phyloP scores from a whole-genome alignment of 768 basidiomycete species.

The Lactifluus echinatus region DNA sequence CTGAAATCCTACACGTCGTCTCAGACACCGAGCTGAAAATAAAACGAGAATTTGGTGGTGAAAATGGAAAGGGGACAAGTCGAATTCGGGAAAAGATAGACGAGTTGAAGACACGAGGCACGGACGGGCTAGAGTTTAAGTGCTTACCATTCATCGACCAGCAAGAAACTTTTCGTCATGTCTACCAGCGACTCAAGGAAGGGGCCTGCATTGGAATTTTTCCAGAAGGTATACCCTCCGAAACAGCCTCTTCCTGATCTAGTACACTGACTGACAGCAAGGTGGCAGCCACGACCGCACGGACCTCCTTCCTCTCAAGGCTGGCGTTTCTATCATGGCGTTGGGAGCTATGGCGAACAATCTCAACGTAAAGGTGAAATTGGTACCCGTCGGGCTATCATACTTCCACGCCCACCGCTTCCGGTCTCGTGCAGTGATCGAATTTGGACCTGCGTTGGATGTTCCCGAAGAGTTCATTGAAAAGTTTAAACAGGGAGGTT shows the following conservation, averaged over 20 bases:
- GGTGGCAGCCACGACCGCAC: slow-evolving; percentile 98
- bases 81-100: slow-evolving; percentile 59
- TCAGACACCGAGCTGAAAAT: slow-evolving; percentile 80
- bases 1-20: slow-evolving; percentile 81
- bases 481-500: slow-evolving; percentile 86
- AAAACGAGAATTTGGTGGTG: slow-evolving; percentile 82
- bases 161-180: slow-evolving; percentile 87
- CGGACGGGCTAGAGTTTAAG: slow-evolving; percentile 69
- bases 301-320: slow-evolving; percentile 92
- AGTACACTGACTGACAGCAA: slow-evolving; percentile 27
- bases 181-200: slow-evolving; percentile 77
- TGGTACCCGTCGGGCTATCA: slow-evolving; percentile 53
- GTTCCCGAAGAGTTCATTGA: slow-evolving; percentile 86
- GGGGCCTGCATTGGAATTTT: slow-evolving; percentile 95
- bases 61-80: slow-evolving; percentile 62
- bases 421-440: slow-evolving; percentile 93
- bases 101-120: slow-evolving; percentile 47
- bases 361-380: slow-evolving; percentile 77
- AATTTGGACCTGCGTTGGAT: slow-evolving; percentile 86
- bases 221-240: slow-evolving; percentile 68
- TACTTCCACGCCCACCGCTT: slow-evolving; percentile 49
- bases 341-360: slow-evolving; percentile 95
- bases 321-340: slow-evolving; percentile 96
- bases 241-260: not conserved
- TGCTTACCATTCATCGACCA: slow-evolving; percentile 86